Percentiles rank a stretch among this genome's conserved stretches.
phyloP scores from a whole-genome alignment of 768 basidiomycete genomes.

The Amanita rubescens region DNA sequence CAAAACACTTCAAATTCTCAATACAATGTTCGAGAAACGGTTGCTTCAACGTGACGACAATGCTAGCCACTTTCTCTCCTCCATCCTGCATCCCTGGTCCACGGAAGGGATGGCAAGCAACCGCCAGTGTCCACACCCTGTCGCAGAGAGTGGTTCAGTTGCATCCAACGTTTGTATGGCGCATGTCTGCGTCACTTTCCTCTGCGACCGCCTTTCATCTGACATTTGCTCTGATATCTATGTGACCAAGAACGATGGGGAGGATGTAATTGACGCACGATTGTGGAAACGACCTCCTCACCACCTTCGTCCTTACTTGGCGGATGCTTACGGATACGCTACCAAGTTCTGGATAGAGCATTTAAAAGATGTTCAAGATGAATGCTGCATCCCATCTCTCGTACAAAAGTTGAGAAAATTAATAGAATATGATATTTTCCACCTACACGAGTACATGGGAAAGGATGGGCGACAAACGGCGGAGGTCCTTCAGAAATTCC shows the following conservation, averaged over 20 bases:
- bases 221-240: background rate
- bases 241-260: background rate
- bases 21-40: background rate
- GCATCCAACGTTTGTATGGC: background rate
- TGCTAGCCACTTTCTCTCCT: background rate
- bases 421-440: background rate
- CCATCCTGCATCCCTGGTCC: background rate
- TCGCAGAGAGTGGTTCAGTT: background rate
- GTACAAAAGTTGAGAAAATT: background rate
- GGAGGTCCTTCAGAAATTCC: background rate
- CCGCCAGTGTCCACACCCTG: background rate
- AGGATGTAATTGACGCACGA: background rate
- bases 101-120: background rate
- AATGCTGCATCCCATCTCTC: background rate
- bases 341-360: background rate
- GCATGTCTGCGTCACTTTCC: conserved; percentile 2
- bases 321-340: conserved; percentile 1
- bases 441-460: background rate
- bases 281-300: background rate
- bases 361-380: background rate
- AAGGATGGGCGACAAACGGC: background rate
- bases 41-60: background rate
- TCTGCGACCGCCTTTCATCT: background rate
- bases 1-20: background rate
- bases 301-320: background rate